Base-by-base conservation (phyloP, 179 eudicot species). In the Beta corolliflora region DNA sequence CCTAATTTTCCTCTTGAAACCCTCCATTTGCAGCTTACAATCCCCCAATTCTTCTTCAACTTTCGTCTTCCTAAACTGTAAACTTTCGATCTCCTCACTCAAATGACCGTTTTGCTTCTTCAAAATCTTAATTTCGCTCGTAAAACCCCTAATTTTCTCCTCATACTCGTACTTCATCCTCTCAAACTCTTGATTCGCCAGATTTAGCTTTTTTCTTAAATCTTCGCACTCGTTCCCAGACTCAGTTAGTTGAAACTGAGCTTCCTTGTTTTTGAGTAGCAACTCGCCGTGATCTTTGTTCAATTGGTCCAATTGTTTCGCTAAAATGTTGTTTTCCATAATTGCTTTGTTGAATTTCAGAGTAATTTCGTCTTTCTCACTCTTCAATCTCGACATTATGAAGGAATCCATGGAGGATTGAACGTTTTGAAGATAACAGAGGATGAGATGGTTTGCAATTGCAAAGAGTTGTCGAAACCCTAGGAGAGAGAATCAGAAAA, bases 241-340 rank as follows among this genome's bases (percentile, higher is more conserved):
- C 75, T 83, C 64, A 10, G 55, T 21, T 56, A 83, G 79, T 65
- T 74, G 29, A 0, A 9, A 9, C 12, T 59, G 3, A 1, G 45
- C 2, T 12, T 76, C 80, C 15, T 9, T 36, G 12, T 79, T 44
- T 1, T 15, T 3, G 15, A 83, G 67, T 1, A 75, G 36, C 19
- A 75, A 29, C 11, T 71, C 75, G 74, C 86, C 83, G 25, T 77
- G 64, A 0, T 80, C 83, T 0, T 14, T 0, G 21, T 46, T 63
- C 12, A 13, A 11, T 2, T 84, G 83, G 0, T 73, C 29, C 45
- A 84, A 23, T 5, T 84, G 65, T 74, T 84, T 84, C 0, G 36
- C 12, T 0, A 80, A 11, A 2, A 80, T 54, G 46, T 56, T 31
- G 19, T 21, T 73, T 0, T 84, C 41, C 10, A 1, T 55, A 8